Evolutionary conservation across 1,284 basidiomycete species (phyloP), one percentile per base, ranked within the genome.

Genomic region (Baeospora myosura): DNA sequence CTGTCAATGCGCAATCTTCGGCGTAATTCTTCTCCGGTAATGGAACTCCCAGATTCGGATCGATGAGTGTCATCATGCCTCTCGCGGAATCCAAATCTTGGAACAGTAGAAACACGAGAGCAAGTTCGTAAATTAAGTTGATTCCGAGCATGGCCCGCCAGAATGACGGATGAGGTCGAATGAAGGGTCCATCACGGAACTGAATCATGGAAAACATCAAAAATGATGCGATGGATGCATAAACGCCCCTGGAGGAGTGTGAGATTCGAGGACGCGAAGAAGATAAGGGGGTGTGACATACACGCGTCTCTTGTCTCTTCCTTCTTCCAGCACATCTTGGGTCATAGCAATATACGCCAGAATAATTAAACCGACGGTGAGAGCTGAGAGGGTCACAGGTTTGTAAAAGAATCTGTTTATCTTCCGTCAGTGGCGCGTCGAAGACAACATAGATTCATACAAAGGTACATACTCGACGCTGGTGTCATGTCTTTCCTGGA

Each of bases 11-110:
- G 56, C 87, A 90, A 49, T 86, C 74, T 50, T 89, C 88, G 6
- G 81, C 87, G 48, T 90, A 90, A 56, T 71, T 85, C 58, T 87
- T 88, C 61, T 90, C 87, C 5, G 83, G 83, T 6, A 89, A 66
- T 0, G 82, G 75, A 24, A 70, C 71, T n/a, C 83, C 83, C 38
- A 90, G 66, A 42, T 66, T 69, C 11, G 79, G 71, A 57, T 89
- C 87, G 22, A 90, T 66, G 50, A 77, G 75, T 36, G 71, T 78
- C 80, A 89, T 82, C 79, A 88, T 84, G 31, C 65, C 57, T 40
- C 83, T 73, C 4, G 88, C 88, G n/a, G 82, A 83, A 38, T 69
- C 64, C 22, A 89, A 66, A 60, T 90, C 87, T 58, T 90, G 86
- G 61, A 89, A 90, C 36, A 89, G 71, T 24, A 90, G 59, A 61